Percentiles rank a stretch among this genome's conserved stretches.
phyloP scores from a whole-genome alignment of 2,329 filamentous ascomycete species.

The Mollisia scopiformis region DNA sequence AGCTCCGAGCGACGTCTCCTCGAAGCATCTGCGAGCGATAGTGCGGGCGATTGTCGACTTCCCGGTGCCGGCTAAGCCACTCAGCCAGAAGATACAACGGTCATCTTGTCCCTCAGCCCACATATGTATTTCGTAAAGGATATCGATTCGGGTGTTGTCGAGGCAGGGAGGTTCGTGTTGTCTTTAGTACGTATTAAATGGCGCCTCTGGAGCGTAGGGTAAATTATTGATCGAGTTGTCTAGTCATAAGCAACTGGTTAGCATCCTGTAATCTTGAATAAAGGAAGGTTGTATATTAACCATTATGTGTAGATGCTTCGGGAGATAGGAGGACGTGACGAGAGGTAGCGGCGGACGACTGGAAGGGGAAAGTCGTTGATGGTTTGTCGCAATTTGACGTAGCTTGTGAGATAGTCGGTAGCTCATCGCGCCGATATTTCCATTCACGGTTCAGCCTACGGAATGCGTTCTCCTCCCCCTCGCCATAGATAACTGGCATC shows the following conservation, averaged over 20 bases:
- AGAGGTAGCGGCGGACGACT: too few species aligned
- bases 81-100: slow-evolving; percentile 39
- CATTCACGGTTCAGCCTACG: slow-evolving; percentile 39
- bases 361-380: too few species aligned
- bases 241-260: not conserved
- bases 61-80: slow-evolving; percentile 41
- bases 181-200: slow-evolving; percentile 24
- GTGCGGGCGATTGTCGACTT: slow-evolving; percentile 42
- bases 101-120: slow-evolving; percentile 26
- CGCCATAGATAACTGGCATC: slow-evolving; percentile 9
- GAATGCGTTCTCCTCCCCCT: slow-evolving; percentile 35
- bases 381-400: too few species aligned
- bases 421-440: too few species aligned
- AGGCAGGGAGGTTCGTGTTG: slow-evolving; percentile 33
- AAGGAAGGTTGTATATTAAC: not conserved
- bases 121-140: slow-evolving; percentile 20
- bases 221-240: not conserved
- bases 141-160: slow-evolving; percentile 28
- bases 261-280: too few species aligned
- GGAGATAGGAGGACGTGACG: too few species aligned
- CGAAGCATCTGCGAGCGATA: slow-evolving; percentile 29
- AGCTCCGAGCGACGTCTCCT: slow-evolving; percentile 28
- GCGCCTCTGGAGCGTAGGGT: slow-evolving; percentile 14
- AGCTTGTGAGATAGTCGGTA: too few species aligned
- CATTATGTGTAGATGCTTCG: too few species aligned